phyloP scores from a whole-genome alignment of 176 grass and related monocot genomes.

The Oryza brachyantha region DNA sequence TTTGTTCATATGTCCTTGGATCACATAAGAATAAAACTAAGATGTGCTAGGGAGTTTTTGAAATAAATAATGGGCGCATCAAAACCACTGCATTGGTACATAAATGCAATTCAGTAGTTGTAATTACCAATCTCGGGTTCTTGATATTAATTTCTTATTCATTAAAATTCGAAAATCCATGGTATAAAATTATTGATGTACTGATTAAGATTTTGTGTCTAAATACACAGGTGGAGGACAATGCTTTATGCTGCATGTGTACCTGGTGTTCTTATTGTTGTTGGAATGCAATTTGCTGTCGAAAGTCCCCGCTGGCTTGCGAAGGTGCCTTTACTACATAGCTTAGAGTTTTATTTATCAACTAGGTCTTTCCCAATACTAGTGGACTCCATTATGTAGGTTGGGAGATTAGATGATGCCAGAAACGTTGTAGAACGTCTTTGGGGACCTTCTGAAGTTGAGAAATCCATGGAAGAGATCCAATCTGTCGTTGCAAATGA shows the following conservation, averaged over 20 bases:
- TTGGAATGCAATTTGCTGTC: conserved; percentile 96
- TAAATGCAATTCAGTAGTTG: background rate
- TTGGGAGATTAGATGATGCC: conserved; percentile 82
- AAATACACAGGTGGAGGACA: conserved; percentile 72
- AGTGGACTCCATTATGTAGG: conserved; percentile 50
- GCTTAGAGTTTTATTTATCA: conserved; percentile 12
- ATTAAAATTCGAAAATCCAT: background rate
- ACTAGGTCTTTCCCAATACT: background rate
- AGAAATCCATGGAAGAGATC: conserved; percentile 84
- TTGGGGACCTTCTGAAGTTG: conserved; percentile 75
- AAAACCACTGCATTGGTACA: background rate
- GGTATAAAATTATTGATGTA: background rate
- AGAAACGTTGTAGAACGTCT: conserved; percentile 58
- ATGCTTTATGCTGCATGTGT: conserved; percentile 91
- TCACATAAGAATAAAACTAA: conserved; percentile 15
- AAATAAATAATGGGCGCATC: background rate
- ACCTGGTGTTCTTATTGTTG: conserved; percentile 69
- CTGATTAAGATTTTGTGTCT: conserved; percentile 11
- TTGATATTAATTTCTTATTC: background rate
- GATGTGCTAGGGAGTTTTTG: background rate
- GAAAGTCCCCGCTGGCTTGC: conserved; percentile 95
- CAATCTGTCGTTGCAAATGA: conserved; percentile 57
- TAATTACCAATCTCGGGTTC: conserved; percentile 4
- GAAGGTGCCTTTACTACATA: conserved; percentile 52
- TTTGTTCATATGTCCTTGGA: background rate